Conservation (phyloP, 257 asterid species). For the Rhazya stricta region DNA sequence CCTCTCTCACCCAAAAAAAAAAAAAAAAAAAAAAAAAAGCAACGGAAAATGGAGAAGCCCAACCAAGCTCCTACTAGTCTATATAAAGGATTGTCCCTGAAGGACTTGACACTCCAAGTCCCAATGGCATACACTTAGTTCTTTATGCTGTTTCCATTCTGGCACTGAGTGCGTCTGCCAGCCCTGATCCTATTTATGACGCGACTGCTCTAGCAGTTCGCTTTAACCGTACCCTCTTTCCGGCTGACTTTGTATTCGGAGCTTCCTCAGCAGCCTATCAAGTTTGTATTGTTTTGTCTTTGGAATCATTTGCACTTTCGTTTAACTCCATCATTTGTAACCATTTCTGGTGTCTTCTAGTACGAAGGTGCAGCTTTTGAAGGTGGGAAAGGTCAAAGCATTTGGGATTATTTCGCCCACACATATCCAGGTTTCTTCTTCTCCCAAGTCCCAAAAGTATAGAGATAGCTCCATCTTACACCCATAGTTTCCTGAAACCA, state of each 20-base stretch:
- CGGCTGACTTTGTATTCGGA: constrained; percentile 12
- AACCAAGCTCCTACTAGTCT: neutral
- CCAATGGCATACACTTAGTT: neutral
- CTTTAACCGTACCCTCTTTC: constrained; percentile 7
- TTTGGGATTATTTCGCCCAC: constrained; percentile 27
- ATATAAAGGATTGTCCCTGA: neutral
- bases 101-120: neutral
- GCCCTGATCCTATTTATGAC: neutral
- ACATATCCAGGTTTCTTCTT: neutral
- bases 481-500: too few relatives aligned
- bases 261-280: constrained; percentile 19
- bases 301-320: too few relatives aligned
- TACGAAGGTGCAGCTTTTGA: constrained; percentile 31
- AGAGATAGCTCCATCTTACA: too few relatives aligned
- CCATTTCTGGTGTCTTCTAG: neutral
- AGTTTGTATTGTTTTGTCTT: neutral
- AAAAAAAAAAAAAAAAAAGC: too few relatives aligned
- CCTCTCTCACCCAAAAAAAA: too few relatives aligned
- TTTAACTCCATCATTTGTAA: neutral
- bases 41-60: too few relatives aligned
- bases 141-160: neutral
- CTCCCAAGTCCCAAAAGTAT: neutral
- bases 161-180: neutral
- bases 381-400: constrained; percentile 30
- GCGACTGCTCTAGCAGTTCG: neutral